A percentile compares a stretch with the other conserved stretches of the same genome.
Conservation (phyloP, 2,329 filamentous ascomycete species). For the Aureobasidium subglaciale region DNA sequence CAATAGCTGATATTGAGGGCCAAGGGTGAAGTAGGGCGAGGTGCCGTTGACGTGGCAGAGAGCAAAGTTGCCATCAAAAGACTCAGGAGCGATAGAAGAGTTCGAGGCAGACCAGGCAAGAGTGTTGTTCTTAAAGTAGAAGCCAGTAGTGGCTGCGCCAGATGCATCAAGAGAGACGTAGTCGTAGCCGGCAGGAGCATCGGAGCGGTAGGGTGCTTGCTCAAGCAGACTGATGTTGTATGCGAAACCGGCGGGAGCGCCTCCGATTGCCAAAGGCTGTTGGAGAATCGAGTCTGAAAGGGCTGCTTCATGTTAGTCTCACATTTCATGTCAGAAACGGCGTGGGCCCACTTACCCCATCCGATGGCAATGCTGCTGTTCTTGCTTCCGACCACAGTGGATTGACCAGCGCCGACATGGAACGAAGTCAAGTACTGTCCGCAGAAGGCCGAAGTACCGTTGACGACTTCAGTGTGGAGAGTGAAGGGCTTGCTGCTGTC, state of each 20-base stretch:
- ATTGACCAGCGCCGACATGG: slow-evolving; percentile 6
- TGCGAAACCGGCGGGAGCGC: neutral
- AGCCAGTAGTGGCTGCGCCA: slow-evolving; percentile 4
- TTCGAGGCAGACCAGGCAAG: neutral
- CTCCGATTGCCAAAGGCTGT: neutral
- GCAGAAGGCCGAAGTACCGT: neutral
- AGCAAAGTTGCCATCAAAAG: slow-evolving; percentile 8
- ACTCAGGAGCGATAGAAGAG: neutral
- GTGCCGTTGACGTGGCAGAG: slow-evolving; percentile 13
- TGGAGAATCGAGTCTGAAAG: slow-evolving; percentile 1
- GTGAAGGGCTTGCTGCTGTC: slow-evolving; percentile 14
- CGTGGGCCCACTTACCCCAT: neutral
- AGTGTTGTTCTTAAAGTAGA: neutral
- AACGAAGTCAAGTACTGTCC: neutral
- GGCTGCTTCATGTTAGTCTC: neutral
- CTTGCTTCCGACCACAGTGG: neutral
- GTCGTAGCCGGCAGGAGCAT: slow-evolving; percentile 12
- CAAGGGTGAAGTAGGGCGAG: slow-evolving; percentile 10
- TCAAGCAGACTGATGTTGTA: slow-evolving; percentile 8
- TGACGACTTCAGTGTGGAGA: slow-evolving; percentile 6
- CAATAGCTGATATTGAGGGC: slow-evolving; percentile 6
- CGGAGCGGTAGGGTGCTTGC: neutral
- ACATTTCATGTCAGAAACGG: neutral
- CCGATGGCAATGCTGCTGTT: neutral
- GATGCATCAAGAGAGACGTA: neutral